Percentiles rank a stretch among this genome's conserved stretches.
phyloP scores from a whole-genome alignment of 192 early-diverging fungal species.

The Gonapodya sp. region DNA sequence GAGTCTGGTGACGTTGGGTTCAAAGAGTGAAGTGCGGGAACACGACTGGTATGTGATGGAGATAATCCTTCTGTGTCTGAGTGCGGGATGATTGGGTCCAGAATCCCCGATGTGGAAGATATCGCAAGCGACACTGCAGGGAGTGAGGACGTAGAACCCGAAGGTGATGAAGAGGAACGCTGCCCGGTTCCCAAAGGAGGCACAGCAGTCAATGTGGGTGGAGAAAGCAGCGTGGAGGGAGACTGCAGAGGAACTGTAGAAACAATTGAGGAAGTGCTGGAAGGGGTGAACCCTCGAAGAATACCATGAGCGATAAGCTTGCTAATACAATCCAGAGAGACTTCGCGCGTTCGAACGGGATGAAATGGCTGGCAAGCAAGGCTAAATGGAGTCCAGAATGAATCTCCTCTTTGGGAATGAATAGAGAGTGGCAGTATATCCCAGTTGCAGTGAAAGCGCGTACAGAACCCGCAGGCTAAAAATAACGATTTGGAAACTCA shows the following conservation, averaged over 20 bases:
- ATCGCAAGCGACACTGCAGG: no score
- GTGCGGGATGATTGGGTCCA: no score
- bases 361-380: conserved; percentile 23
- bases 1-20: neutral
- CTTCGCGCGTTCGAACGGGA: conserved; percentile 27
- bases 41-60: no score
- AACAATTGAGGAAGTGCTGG: conserved; percentile 11
- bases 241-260: conserved; percentile 8
- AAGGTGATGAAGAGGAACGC: no score
- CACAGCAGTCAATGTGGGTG: conserved; percentile 11
- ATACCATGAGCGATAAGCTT: conserved; percentile 43
- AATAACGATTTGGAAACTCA: neutral
- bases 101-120: no score
- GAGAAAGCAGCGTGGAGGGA: neutral
- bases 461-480: neutral
- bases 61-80: no score
- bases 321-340: conserved; percentile 36
- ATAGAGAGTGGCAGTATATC: neutral
- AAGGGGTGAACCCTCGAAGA: conserved; percentile 20
- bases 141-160: no score
- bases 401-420: conserved; percentile 17
- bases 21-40: no score
- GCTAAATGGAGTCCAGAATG: conserved; percentile 37
- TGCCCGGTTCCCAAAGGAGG: conserved; percentile 9
- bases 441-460: no score